Evolutionary conservation across 495 filamentous ascomycete genomes (phyloP), one percentile per base, ranked within the genome.

Genomic region (Penicillium pancosmium): DNA sequence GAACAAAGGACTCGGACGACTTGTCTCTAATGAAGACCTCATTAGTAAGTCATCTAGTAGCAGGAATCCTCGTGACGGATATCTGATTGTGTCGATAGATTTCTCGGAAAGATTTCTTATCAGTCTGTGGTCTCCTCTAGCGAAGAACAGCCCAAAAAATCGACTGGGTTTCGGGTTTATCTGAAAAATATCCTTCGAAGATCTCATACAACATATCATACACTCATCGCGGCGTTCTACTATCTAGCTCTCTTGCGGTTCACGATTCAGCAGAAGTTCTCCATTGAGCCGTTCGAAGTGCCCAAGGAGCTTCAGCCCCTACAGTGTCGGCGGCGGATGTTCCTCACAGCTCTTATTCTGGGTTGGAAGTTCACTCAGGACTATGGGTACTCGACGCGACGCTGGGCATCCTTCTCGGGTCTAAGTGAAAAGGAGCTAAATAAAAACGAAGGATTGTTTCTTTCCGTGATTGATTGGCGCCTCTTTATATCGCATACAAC

Each of bases 331-430:
- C 41, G 16, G 41, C 41, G 41, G 16, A 44, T 44, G 41, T 44
- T 44, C 7, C 41, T 44, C 16, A 7, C 41, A 44, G 41, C 41
- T 44, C 41, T 44, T 8, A 44, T 44, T 3, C 41, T 44, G 41
- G 41, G 41, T 44, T 44, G 41, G 41, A 44, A 44, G 41, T 44
- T 44, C 16, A 44, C 41, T 44, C 41, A 44, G 41, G 41, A 44
- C 19, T 44, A 44, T 44, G 41, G 3, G 41, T 19, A 44, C 41
- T 44, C 41, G 16, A 44, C 41, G 16, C 41, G 41, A 44, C 41
- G 16, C 41, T 44, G 41, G 41, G 41, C 15, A 44, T 44, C 41
- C 41, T 44, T 44, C 41, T 44, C 41, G n/a, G n/a, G 41, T 44
- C 41, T 44, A 44, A 44, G 41, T 19, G 41, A 44, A 7, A 44